A percentile compares a stretch with the other conserved stretches of the same genome.
Conservation (phyloP, 164 flowering plant genomes). For the Kalanchoe fedtschenkoi region DNA sequence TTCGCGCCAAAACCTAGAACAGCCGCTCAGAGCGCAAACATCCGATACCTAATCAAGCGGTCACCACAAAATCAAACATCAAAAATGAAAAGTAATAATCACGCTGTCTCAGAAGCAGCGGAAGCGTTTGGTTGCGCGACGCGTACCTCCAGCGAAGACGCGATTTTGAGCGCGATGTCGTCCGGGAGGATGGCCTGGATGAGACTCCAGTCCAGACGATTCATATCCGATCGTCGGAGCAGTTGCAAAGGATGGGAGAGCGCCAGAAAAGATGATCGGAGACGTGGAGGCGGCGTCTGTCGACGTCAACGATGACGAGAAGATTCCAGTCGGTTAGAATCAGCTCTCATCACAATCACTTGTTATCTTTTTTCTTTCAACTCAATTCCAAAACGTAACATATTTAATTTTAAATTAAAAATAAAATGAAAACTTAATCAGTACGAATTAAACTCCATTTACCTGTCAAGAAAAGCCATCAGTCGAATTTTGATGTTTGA, state of each 20-base stretch:
- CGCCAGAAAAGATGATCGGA: too few species aligned
- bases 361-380: too few species aligned
- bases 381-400: too few species aligned
- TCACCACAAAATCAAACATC: not conserved
- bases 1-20: constrained; percentile 64
- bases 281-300: too few species aligned
- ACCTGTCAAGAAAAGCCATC: too few species aligned
- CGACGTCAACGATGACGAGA: too few species aligned
- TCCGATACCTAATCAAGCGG: constrained; percentile 35
- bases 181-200: constrained; percentile 25
- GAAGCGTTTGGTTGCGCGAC: not conserved
- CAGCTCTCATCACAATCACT: too few species aligned
- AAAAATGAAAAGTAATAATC: not conserved
- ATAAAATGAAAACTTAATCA: too few species aligned
- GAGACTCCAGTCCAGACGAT: constrained; percentile 3
- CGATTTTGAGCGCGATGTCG: constrained; percentile 54
- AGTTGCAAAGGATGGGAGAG: not conserved
- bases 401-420: too few species aligned
- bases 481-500: too few species aligned
- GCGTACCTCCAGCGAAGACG: constrained; percentile 45
- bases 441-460: too few species aligned
- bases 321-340: too few species aligned
- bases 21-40: constrained; percentile 54
- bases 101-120: not conserved
- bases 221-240: not conserved